Percentiles rank a stretch among this genome's conserved stretches.
Evolutionary conservation across 805 yeast genomes (phyloP).

Genomic region (Lachancea lanzarotensis): DNA sequence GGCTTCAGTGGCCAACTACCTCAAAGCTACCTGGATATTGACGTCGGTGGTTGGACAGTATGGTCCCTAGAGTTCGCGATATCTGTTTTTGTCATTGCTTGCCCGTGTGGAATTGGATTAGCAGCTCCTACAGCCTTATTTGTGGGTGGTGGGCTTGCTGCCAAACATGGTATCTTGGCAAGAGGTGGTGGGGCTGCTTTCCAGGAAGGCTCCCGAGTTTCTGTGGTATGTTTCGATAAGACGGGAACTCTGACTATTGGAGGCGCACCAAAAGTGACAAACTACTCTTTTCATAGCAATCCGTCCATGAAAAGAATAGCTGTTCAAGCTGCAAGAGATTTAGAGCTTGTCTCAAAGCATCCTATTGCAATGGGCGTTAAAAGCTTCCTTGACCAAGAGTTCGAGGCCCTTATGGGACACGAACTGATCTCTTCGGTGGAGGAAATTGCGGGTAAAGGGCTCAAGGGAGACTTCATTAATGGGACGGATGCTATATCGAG

Average conservation of each 20-base stretch:
- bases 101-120: constrained; percentile 80
- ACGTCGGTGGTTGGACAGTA: constrained; percentile 66
- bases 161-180: constrained; percentile 66
- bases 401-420: constrained; percentile 19
- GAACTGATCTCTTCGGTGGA: constrained; percentile 42
- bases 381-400: constrained; percentile 30
- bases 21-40: constrained; percentile 47
- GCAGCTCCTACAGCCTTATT: constrained; percentile 82
- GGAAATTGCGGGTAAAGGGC: constrained; percentile 56
- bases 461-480: constrained; percentile 38
- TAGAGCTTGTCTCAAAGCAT: constrained; percentile 61
- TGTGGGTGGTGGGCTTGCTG: constrained; percentile 75
- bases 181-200: constrained; percentile 80
- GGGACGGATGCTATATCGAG: constrained; percentile 15
- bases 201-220: constrained; percentile 62
- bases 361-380: constrained; percentile 60
- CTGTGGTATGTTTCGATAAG: constrained; percentile 67
- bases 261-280: constrained; percentile 53
- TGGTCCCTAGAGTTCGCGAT: constrained; percentile 77
- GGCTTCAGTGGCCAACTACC: constrained; percentile 54
- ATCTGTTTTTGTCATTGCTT: constrained; percentile 75
- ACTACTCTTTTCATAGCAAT: constrained; percentile 33
- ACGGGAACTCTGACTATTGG: constrained; percentile 70
- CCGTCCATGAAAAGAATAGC: constrained; percentile 14
- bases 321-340: constrained; percentile 46